These are phyloP conservation scores for Verticillium isaacii DNA, from an alignment of 2,329 filamentous ascomycete genomes.

Conservation along the genomic window DNA sequence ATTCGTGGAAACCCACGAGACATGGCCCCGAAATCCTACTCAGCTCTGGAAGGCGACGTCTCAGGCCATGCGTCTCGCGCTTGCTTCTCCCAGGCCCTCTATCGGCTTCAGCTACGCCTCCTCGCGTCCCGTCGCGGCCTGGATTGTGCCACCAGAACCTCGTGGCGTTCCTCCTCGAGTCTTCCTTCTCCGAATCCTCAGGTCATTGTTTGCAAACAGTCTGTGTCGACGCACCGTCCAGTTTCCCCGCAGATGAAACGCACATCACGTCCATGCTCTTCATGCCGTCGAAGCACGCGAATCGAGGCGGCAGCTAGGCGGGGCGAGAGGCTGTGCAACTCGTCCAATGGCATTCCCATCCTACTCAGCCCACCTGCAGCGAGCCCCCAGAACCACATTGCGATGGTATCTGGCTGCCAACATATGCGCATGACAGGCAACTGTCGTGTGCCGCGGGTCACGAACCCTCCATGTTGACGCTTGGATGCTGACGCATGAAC, in stretches of 20 bases:
- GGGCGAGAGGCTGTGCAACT: not conserved
- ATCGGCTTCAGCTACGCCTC: not conserved
- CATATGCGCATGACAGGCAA: not conserved
- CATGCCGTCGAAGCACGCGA: not conserved
- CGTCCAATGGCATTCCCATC: not conserved
- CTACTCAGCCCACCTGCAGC: not conserved
- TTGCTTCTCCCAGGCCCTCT: not conserved
- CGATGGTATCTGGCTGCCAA: not conserved
- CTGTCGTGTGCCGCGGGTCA: not conserved
- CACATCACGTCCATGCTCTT: not conserved
- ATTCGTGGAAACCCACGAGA: not conserved
- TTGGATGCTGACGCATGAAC: too few relatives aligned
- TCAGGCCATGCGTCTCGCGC: not conserved
- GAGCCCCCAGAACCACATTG: not conserved
- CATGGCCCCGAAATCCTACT: not conserved
- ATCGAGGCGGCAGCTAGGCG: not conserved
- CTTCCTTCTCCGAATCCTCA: not conserved
- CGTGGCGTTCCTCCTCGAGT: not conserved
- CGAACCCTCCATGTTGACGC: too few relatives aligned
- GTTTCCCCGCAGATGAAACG: not conserved
- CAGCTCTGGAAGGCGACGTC: not conserved
- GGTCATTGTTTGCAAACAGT: not conserved
- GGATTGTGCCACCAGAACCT: not conserved
- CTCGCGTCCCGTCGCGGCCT: not conserved
- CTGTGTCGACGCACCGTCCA: not conserved